These are phyloP conservation scores for Neurospora crassa DNA, from an alignment of 2,329 filamentous ascomycete species.

Conservation along the genomic window DNA sequence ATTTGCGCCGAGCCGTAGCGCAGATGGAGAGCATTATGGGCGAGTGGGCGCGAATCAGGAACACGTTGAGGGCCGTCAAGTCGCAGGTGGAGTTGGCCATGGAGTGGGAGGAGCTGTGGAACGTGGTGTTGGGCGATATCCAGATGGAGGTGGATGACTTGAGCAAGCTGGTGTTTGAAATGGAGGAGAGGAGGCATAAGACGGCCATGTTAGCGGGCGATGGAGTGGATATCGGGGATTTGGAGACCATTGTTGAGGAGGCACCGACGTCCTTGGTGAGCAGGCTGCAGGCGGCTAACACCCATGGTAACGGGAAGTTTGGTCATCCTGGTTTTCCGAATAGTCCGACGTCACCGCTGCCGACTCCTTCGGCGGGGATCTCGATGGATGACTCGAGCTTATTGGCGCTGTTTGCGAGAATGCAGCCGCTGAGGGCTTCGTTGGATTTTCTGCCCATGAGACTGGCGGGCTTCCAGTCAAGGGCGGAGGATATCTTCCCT, in stretches of 20 bases:
- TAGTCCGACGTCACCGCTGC: slow-evolving; percentile 46
- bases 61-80: slow-evolving; percentile 69
- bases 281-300: slow-evolving; percentile 33
- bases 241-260: slow-evolving; percentile 91
- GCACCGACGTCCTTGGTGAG: slow-evolving; percentile 46
- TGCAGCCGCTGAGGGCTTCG: slow-evolving; percentile 88
- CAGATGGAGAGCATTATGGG: slow-evolving; percentile 84
- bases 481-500: slow-evolving; percentile 72
- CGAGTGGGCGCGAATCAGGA: slow-evolving; percentile 78
- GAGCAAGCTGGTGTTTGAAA: slow-evolving; percentile 75
- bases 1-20: slow-evolving; percentile 64
- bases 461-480: slow-evolving; percentile 71
- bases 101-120: slow-evolving; percentile 99
- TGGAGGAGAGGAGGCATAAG: slow-evolving; percentile 91
- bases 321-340: slow-evolving; percentile 56
- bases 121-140: slow-evolving; percentile 85
- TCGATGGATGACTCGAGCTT: slow-evolving; percentile 79
- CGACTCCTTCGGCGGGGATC: slow-evolving; percentile 40
- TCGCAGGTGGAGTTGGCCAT: slow-evolving; percentile 91
- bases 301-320: slow-evolving; percentile 47
- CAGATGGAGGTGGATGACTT: slow-evolving; percentile 62
- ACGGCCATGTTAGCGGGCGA: slow-evolving; percentile 54
- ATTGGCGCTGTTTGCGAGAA: slow-evolving; percentile 82
- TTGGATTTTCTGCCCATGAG: slow-evolving; percentile 95
- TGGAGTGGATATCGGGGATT: slow-evolving; percentile 70